Evolutionary conservation across 768 basidiomycete species (phyloP).

Genomic region (Hysterangium stoloniferum): DNA sequence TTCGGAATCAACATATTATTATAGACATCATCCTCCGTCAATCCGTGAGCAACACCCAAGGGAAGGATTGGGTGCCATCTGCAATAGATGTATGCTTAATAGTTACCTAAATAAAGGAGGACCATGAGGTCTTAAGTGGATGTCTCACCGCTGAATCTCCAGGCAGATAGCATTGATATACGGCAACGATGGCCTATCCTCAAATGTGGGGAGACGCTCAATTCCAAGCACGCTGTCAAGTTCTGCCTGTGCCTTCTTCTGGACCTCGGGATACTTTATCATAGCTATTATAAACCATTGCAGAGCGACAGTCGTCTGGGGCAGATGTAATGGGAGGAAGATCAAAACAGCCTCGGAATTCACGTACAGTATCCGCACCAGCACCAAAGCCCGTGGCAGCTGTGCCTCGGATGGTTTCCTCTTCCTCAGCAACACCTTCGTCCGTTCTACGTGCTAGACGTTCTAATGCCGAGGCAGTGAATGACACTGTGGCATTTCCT

Average conservation of each 20-base stretch:
- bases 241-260: constrained; percentile 11
- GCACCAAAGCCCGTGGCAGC: constrained; percentile 3
- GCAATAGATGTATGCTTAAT: too few species aligned
- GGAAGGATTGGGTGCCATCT: constrained; percentile 8
- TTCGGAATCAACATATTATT: constrained; percentile 44
- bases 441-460: not conserved
- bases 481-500: not conserved
- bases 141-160: too few species aligned
- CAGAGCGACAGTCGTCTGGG: constrained; percentile 10
- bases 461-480: constrained; percentile 1
- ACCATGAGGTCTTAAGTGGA: too few species aligned
- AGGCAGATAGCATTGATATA: constrained; percentile 7
- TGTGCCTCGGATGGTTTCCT: constrained; percentile 8
- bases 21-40: constrained; percentile 21
- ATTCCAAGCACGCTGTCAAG: constrained; percentile 5
- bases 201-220: constrained; percentile 5
- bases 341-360: not conserved
- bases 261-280: constrained; percentile 11
- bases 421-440: not conserved
- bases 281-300: constrained; percentile 11
- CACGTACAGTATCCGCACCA: constrained; percentile 10
- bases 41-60: constrained; percentile 1
- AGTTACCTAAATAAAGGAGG: too few species aligned
- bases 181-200: constrained; percentile 1
- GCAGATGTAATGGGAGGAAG: not conserved